These are phyloP conservation scores for Pinguiococcus pyrenoidosus DNA, from an alignment of 108 stramenopile species.

Conservation along the genomic window DNA sequence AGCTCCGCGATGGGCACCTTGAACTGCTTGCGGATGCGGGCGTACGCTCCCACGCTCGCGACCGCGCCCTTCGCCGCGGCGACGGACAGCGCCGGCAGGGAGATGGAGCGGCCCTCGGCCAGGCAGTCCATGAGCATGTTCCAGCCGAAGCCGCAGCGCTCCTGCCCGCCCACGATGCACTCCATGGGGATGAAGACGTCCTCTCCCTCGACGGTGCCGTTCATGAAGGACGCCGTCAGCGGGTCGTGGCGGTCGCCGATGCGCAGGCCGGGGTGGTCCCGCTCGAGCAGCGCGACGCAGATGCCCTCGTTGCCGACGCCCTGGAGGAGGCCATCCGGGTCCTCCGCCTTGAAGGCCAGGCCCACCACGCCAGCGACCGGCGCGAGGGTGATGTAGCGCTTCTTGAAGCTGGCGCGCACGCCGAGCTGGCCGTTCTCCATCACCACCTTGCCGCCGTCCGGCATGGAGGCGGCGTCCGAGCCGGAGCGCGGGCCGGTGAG, in stretches of 20 bases:
- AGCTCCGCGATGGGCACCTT: constrained; percentile 95
- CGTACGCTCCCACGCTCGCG: constrained; percentile 78
- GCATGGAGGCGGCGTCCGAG: constrained; percentile 86
- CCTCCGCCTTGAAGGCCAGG: constrained; percentile 64
- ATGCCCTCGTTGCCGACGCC: constrained; percentile 81
- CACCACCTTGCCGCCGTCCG: constrained; percentile 65
- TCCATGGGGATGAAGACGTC: constrained; percentile 94
- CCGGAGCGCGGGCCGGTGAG: constrained; percentile 89
- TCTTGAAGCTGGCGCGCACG: constrained; percentile 85
- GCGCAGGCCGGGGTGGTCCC: constrained; percentile 69
- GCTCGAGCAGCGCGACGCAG: constrained; percentile 83
- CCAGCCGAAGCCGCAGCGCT: constrained; percentile 91
- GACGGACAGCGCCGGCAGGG: constrained; percentile 80
- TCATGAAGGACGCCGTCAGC: constrained; percentile 69
- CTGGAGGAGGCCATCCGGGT: constrained; percentile 80
- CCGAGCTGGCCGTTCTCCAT: constrained; percentile 83
- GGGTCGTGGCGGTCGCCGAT: constrained; percentile 80
- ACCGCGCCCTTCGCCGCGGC: constrained; percentile 69
- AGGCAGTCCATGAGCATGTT: constrained; percentile 98
- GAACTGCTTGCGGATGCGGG: constrained; percentile 91
- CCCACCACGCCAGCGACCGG: constrained; percentile 94
- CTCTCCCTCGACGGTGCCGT: constrained; percentile 94
- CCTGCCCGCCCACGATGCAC: constrained; percentile 85
- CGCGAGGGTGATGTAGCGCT: constrained; percentile 94
- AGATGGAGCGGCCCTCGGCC: constrained; percentile 90